A percentile compares a stretch with the other conserved stretches of the same genome.
Conservation (phyloP, 345 rosid genomes). For the Citrus glauca region DNA sequence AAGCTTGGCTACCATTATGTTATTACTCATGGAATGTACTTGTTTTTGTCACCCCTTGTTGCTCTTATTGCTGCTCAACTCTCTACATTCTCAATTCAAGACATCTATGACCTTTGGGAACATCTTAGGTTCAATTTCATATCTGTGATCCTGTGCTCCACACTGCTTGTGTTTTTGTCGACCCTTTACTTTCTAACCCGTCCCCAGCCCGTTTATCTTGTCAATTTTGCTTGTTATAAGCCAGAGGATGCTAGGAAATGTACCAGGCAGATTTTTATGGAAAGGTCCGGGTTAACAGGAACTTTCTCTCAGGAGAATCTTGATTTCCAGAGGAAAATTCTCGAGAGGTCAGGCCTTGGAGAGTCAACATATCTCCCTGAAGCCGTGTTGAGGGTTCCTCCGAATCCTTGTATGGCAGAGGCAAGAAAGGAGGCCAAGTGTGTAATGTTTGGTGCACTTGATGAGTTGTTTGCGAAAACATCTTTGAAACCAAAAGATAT, state of each 20-base stretch:
- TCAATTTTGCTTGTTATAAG: constrained; percentile 44
- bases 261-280: constrained; percentile 37
- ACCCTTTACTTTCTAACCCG: constrained; percentile 46
- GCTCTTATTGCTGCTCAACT: constrained; percentile 34
- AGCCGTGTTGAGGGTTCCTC: constrained; percentile 36
- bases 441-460: constrained; percentile 52
- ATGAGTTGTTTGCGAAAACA: constrained; percentile 43
- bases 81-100: constrained; percentile 36
- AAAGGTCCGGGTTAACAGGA: constrained; percentile 26
- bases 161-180: constrained; percentile 36
- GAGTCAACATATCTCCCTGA: constrained; percentile 48
- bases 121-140: constrained; percentile 52
- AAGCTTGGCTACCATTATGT: constrained; percentile 46
- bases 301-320: constrained; percentile 36
- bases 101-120: constrained; percentile 43
- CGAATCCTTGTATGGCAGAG: constrained; percentile 41
- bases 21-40: constrained; percentile 37
- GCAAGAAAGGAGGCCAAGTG: constrained; percentile 48
- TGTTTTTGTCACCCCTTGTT: constrained; percentile 37
- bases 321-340: constrained; percentile 43
- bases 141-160: constrained; percentile 36
- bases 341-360: constrained; percentile 55
- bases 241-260: constrained; percentile 36
- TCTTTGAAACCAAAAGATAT: constrained; percentile 39
- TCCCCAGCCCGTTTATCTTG: constrained; percentile 42